Evolutionary conservation across 2,329 filamentous ascomycete species (phyloP).

Genomic region (Aspergillus viridinutans): DNA sequence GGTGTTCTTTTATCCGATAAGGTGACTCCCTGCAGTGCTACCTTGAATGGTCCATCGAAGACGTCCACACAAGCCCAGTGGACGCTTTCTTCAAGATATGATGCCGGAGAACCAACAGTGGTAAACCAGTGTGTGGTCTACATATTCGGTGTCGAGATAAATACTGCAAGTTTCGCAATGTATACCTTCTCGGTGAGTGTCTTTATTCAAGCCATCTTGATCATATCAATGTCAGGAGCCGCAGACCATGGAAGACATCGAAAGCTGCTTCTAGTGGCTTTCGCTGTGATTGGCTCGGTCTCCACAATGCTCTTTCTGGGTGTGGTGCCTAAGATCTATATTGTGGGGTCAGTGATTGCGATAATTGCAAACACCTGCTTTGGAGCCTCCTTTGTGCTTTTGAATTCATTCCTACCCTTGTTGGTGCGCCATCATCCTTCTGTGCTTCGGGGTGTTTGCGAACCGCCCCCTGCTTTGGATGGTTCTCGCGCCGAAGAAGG

Average conservation of each 20-base stretch:
- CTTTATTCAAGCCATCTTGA: constrained; percentile 78
- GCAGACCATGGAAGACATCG: constrained; percentile 91
- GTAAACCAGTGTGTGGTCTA: constrained; percentile 74
- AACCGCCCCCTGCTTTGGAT: not conserved
- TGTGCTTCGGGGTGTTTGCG: constrained; percentile 32
- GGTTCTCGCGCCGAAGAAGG: not conserved
- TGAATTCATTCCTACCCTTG: constrained; percentile 92
- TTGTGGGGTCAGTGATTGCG: constrained; percentile 77
- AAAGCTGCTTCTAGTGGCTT: constrained; percentile 80
- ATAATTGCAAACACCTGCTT: constrained; percentile 92
- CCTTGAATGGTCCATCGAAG: constrained; percentile 42
- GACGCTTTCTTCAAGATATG: constrained; percentile 13
- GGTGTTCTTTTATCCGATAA: constrained; percentile 79
- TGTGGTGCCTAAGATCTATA: constrained; percentile 68
- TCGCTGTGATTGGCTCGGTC: constrained; percentile 75
- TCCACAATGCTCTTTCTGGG: constrained; percentile 87
- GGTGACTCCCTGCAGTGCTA: constrained; percentile 67
- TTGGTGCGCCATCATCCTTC: constrained; percentile 79
- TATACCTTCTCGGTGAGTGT: constrained; percentile 96
- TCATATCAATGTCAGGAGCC: constrained; percentile 93
- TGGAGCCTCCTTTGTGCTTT: constrained; percentile 87
- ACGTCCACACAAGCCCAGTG: constrained; percentile 25
- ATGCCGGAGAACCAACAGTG: constrained; percentile 18
- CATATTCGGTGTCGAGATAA: constrained; percentile 78
- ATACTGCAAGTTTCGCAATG: constrained; percentile 96